These are phyloP conservation scores for Phoenix dactylifera DNA, from an alignment of 176 grass and related monocot genomes.

Conservation along the genomic window DNA sequence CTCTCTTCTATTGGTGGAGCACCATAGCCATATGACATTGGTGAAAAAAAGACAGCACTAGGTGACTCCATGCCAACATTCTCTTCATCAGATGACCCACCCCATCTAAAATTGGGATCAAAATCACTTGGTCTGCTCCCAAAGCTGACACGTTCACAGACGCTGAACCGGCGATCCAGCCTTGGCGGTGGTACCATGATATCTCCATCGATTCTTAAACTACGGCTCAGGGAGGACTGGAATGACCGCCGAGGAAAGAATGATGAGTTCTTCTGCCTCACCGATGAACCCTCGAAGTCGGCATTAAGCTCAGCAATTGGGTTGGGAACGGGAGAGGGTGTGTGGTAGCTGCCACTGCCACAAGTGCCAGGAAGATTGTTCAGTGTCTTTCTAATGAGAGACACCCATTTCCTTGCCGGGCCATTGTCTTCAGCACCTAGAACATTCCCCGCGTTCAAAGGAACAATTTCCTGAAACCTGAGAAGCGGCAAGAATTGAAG, in stretches of 20 bases:
- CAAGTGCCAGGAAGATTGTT: constrained; percentile 51
- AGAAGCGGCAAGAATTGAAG: not conserved
- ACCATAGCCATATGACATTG: constrained; percentile 50
- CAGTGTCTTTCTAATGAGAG: constrained; percentile 69
- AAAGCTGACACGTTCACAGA: constrained; percentile 52
- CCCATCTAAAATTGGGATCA: constrained; percentile 41
- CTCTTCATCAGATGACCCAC: constrained; percentile 50
- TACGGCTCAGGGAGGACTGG: constrained; percentile 58
- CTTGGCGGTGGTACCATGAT: constrained; percentile 38
- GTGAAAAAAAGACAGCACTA: constrained; percentile 23
- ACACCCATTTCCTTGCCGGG: constrained; percentile 84
- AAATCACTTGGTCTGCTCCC: constrained; percentile 65
- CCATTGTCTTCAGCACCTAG: constrained; percentile 83
- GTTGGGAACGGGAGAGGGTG: constrained; percentile 67
- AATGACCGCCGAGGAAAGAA: constrained; percentile 76
- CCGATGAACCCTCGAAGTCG: constrained; percentile 78
- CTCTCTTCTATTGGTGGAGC: constrained; percentile 39
- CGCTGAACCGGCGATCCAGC: constrained; percentile 76
- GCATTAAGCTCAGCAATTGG: constrained; percentile 70
- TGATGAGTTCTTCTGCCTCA: constrained; percentile 38
- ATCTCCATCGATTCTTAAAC: constrained; percentile 61
- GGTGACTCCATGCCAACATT: constrained; percentile 33
- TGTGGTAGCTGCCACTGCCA: constrained; percentile 34
- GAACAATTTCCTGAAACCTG: constrained; percentile 98
- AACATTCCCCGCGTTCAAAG: constrained; percentile 97